These are phyloP conservation scores for Delonix regia DNA, from an alignment of 306 rosid genomes.

Conservation along the genomic window DNA sequence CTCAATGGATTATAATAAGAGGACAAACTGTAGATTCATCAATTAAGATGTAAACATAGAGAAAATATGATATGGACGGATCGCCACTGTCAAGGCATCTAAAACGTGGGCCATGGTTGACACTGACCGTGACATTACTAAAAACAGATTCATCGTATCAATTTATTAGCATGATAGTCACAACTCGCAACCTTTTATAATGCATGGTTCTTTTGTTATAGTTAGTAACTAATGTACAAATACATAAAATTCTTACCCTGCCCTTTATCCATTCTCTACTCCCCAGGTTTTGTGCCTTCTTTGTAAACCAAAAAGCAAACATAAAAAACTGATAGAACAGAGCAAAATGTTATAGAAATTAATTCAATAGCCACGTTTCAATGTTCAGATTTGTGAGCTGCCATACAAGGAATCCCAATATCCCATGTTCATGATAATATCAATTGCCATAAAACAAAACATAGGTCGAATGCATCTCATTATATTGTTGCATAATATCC, in stretches of 20 bases:
- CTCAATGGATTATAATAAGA: constrained; percentile 25
- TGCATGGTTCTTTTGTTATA: constrained; percentile 19
- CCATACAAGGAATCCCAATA: background rate
- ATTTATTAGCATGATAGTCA: background rate
- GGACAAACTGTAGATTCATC: constrained; percentile 9
- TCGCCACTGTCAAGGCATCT: background rate
- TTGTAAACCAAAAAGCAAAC: background rate
- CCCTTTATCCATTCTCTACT: too few relatives aligned
- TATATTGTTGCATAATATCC: constrained; percentile 10
- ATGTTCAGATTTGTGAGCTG: background rate
- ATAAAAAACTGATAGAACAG: background rate
- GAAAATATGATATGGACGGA: background rate
- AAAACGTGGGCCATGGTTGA: background rate
- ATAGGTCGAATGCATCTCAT: constrained; percentile 16
- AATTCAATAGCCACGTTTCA: background rate
- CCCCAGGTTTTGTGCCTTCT: too few relatives aligned
- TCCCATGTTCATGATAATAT: background rate
- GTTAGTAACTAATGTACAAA: background rate
- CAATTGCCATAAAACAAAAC: constrained; percentile 15
- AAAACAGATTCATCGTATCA: background rate
- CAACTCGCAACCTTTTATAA: background rate
- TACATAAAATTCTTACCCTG: too few relatives aligned
- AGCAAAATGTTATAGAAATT: background rate
- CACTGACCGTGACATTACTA: background rate
- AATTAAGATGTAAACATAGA: background rate